Conservation (phyloP, 1,284 basidiomycete species). For the Taiwanofungus camphoratus region DNA sequence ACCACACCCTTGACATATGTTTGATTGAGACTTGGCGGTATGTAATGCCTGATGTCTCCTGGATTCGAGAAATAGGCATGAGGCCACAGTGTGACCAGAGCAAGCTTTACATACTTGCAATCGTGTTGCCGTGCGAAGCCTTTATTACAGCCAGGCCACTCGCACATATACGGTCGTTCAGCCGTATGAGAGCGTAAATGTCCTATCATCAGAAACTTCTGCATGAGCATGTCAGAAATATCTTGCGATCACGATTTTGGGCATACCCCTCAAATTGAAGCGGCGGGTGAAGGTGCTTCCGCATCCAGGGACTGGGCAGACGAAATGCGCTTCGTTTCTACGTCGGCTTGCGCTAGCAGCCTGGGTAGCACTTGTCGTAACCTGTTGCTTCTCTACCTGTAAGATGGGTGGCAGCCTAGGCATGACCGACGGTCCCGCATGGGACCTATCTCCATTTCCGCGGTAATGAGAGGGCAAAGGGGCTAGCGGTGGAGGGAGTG, state of each 20-base stretch:
- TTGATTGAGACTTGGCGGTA: conserved; percentile 75
- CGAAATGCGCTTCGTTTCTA: conserved; percentile 86
- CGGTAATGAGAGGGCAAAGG: conserved; percentile 9
- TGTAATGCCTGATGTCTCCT: conserved; percentile 87
- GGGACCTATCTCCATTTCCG: conserved; percentile 3
- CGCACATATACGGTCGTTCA: conserved; percentile 89
- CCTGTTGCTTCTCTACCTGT: conserved; percentile 87
- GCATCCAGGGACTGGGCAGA: conserved; percentile 92
- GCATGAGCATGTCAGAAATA: background rate
- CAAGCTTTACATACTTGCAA: conserved; percentile 72
- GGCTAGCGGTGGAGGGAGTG: background rate
- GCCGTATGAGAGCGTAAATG: conserved; percentile 96
- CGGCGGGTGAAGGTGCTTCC: conserved; percentile 90
- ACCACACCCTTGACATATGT: conserved; percentile 87
- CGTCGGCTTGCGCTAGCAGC: conserved; percentile 85
- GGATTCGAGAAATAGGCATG: conserved; percentile 10
- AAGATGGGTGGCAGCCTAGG: conserved; percentile 75
- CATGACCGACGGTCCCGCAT: conserved; percentile 32
- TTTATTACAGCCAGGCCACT: conserved; percentile 91
- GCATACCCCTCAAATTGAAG: conserved; percentile 75
- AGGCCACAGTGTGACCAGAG: conserved; percentile 11
- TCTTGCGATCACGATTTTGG: conserved; percentile 11
- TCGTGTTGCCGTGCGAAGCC: conserved; percentile 94
- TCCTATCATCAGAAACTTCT: conserved; percentile 39
- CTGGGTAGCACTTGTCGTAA: conserved; percentile 93